Percentiles rank a stretch among this genome's conserved stretches.
Evolutionary conservation across 1,284 basidiomycete genomes (phyloP).

Genomic region (Agroathelia rolfsii): DNA sequence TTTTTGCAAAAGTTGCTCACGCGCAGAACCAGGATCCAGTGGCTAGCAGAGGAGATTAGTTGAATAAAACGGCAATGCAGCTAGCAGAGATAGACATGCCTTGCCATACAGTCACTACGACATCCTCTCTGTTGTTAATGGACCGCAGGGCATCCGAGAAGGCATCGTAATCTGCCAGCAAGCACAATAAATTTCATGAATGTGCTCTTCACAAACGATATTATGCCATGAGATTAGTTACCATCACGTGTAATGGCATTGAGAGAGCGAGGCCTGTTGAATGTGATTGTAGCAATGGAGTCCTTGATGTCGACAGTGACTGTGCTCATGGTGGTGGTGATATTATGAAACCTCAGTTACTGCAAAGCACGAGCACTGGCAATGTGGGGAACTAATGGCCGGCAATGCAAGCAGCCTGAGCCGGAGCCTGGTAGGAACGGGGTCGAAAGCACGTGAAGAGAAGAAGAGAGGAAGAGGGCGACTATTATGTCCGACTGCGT

Average conservation of each 20-base stretch:
- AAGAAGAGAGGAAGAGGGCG: too few species aligned
- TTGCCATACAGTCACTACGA: conserved; percentile 58
- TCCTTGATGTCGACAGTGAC: conserved; percentile 39
- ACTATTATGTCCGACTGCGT: too few species aligned
- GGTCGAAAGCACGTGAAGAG: too few species aligned
- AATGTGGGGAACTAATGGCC: too few species aligned
- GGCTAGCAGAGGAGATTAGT: conserved; percentile 26
- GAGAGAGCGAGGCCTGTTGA: conserved; percentile 47
- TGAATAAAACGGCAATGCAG: too few species aligned
- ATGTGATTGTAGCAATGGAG: conserved; percentile 58
- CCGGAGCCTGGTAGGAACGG: too few species aligned
- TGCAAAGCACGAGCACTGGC: too few species aligned
- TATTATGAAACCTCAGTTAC: too few species aligned
- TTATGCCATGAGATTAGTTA: conserved; percentile 19
- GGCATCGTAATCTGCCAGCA: conserved; percentile 44
- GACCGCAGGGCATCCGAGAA: conserved; percentile 47
- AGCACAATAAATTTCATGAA: conserved; percentile 1
- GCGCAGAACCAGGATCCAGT: conserved; percentile 65
- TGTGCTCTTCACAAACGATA: too few species aligned
- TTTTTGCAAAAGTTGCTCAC: conserved; percentile 27
- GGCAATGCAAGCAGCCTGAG: too few species aligned
- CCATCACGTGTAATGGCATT: conserved; percentile 55
- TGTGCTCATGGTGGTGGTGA: conserved; percentile 34
- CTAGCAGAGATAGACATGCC: conserved; percentile 29
- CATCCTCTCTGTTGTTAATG: conserved; percentile 51